Base-by-base conservation (phyloP, 2,329 filamentous ascomycete genomes). In the Penicillium verrucosum region DNA sequence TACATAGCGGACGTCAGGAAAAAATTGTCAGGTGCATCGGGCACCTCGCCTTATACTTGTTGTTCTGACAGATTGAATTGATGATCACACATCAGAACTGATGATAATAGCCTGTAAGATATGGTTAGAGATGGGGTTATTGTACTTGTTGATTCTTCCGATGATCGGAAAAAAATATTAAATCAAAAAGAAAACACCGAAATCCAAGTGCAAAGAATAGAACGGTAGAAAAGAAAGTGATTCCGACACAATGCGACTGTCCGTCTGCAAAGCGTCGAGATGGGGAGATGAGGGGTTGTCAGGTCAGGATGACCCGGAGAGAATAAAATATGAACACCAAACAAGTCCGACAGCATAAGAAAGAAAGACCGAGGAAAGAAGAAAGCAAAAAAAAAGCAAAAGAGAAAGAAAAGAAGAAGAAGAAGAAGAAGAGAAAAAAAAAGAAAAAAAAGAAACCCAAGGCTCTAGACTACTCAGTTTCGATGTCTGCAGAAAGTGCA, bases 1-100 rank as follows among this genome's bases (percentile, higher is more conserved):
- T 76, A 76, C 61, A 67, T 66, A 56, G 76, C 73, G 63, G 64
- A 65, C 64, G 61, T 73, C 69, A 74, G 73, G 62, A 63, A 67
- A 63, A 32, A 37, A 49, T 29, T 44, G 36, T 23, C 49, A 51
- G 51, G 38, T 55, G 45, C 56, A 58, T 58, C 45, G 29, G 45
- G 45, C 45, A 55, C 52, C 52, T 41, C 21, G 36, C 41, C 21
- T 49, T 54, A 49, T 41, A 45, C 27, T 54, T 48, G 27, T 16
- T 32, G 16, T 23, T 50, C n/a, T 42, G 38, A 23, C 21, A 32
- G 23, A 18, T 51, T 36, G 14, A 23, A 30, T 29, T 29, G 36
- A 21, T 16, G 23, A 51, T 51, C 38, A 40, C 56, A 41, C 45
- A 58, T 49, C 52, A 58, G 46, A 49, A 51, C 23, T 16, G 38